These are phyloP conservation scores for Populus davidiana DNA, from an alignment of 345 rosid species.

Conservation along the genomic window DNA sequence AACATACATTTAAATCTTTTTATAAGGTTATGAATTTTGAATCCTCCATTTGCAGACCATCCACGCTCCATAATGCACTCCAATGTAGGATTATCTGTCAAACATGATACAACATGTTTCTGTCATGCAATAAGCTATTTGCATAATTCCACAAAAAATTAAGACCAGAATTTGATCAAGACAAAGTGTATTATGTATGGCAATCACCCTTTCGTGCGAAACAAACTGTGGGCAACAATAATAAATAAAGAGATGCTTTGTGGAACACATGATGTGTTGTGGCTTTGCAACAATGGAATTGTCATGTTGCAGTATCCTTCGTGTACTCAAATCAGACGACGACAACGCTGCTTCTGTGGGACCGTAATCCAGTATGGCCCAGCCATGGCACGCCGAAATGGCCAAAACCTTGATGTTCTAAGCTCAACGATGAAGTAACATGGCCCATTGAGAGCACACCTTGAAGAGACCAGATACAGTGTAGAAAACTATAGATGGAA, in stretches of 20 bases:
- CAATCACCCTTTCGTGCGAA: no score
- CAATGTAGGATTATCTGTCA: background rate
- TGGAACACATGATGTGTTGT: conserved; percentile 24
- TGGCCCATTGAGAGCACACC: background rate
- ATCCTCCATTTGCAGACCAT: background rate
- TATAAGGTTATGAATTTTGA: no score
- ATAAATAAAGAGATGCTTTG: background rate
- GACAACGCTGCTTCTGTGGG: conserved; percentile 7
- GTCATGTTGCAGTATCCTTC: background rate
- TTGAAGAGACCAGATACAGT: conserved; percentile 27
- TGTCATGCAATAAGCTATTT: background rate
- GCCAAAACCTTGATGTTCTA: background rate
- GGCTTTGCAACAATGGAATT: background rate
- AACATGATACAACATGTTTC: background rate
- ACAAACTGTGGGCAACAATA: background rate
- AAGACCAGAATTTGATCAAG: background rate
- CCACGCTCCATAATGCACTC: background rate
- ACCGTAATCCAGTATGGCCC: conserved; percentile 8
- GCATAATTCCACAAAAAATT: background rate
- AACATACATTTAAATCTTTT: no score
- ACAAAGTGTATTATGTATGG: background rate
- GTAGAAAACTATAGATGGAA: conserved; percentile 13
- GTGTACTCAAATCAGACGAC: background rate
- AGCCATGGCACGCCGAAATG: background rate
- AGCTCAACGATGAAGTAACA: background rate